Evolutionary conservation across 2,329 filamentous ascomycete species (phyloP).

Genomic region (Chrysosphaeria jannelii): DNA sequence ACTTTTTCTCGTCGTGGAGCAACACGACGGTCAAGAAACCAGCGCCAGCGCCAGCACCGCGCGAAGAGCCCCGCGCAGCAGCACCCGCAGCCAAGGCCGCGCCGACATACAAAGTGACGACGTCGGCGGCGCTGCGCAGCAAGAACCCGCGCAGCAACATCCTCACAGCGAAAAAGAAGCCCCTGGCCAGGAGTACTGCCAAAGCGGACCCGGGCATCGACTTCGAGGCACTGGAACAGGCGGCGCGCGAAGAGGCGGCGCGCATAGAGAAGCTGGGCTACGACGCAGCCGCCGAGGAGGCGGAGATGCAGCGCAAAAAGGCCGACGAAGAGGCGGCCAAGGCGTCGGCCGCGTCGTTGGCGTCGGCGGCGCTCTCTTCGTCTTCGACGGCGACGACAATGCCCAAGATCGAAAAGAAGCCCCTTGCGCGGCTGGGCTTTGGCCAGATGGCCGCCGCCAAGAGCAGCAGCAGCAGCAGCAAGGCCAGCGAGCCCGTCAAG

Average conservation of each 20-base stretch:
- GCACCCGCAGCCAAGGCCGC: no score
- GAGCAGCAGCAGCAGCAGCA: conserved; percentile 12
- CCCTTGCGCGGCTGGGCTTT: conserved; percentile 59
- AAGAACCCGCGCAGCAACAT: conserved; percentile 52
- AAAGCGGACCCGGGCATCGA: conserved; percentile 64
- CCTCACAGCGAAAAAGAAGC: conserved; percentile 64
- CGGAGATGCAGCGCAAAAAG: no score
- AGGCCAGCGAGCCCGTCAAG: conserved; percentile 23
- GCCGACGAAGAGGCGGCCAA: conserved; percentile 14
- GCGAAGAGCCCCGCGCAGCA: no score
- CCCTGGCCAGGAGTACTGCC: conserved; percentile 44
- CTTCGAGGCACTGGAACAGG: conserved; percentile 91
- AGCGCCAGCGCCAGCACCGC: no score
- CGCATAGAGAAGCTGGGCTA: conserved; percentile 88
- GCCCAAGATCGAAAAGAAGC: conserved; percentile 72
- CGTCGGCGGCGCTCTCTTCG: conserved; percentile 15
- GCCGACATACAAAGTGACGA: no score
- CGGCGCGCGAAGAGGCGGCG: conserved; percentile 90
- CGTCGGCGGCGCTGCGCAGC: conserved; percentile 56
- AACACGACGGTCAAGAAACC: conserved; percentile 92
- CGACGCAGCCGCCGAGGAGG: conserved; percentile 63
- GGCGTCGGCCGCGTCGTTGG: conserved; percentile 8
- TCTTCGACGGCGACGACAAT: conserved; percentile 55
- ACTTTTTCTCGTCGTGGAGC: conserved; percentile 98
- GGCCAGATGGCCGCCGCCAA: conserved; percentile 52